Conservation (phyloP, 805 yeast genomes). For the Kazachstania taianensis region DNA sequence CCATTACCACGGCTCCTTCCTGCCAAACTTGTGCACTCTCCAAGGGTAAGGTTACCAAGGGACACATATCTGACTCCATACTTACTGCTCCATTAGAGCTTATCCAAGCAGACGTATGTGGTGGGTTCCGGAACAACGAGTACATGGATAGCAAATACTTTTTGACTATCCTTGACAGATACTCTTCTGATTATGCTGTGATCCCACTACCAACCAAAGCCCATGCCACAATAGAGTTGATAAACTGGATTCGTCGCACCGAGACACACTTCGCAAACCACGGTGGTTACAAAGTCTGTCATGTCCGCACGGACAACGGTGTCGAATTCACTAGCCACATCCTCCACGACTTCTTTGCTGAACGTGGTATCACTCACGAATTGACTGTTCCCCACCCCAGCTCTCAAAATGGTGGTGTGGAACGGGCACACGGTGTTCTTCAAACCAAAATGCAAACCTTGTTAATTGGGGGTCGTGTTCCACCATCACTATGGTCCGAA, state of each 20-base stretch:
- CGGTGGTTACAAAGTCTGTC: constrained; percentile 1
- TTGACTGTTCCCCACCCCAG: constrained; percentile 5
- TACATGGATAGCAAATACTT: not conserved
- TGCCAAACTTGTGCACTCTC: constrained; percentile 3
- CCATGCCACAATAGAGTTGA: not conserved
- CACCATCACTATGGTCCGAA: constrained; percentile 11
- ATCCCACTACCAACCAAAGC: constrained; percentile 2
- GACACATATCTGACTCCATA: not conserved
- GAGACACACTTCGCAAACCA: constrained; percentile 1
- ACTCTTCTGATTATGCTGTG: not conserved
- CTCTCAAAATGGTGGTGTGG: no score
- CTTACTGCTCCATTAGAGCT: constrained; percentile 2
- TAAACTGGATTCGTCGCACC: not conserved
- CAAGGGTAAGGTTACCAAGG: no score
- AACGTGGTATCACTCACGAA: constrained; percentile 5
- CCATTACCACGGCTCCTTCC: no score
- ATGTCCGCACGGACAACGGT: constrained; percentile 4
- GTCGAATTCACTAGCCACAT: constrained; percentile 2
- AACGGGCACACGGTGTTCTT: constrained; percentile 9
- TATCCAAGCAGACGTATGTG: constrained; percentile 1
- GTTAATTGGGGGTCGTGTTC: constrained; percentile 8
- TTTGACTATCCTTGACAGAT: constrained; percentile 2
- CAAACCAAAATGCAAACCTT: constrained; percentile 3
- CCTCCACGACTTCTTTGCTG: constrained; percentile 1
- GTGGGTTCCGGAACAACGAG: not conserved